phyloP scores from a whole-genome alignment of 768 basidiomycete genomes.

The Amyloporia xantha region DNA sequence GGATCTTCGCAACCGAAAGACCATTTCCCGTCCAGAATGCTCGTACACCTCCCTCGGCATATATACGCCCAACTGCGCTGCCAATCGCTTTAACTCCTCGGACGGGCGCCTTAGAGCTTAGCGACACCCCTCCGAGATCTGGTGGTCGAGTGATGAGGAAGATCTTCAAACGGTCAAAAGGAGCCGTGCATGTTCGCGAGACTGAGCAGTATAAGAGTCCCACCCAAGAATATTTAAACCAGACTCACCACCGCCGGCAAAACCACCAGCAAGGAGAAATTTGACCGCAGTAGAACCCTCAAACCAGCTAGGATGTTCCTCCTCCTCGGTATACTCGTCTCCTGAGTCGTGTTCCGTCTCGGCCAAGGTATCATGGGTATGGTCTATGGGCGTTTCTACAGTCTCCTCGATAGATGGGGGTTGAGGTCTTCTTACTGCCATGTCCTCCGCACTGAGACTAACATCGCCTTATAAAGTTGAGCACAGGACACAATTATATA shows the following conservation, averaged over 20 bases:
- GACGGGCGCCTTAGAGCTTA: conserved; percentile 38
- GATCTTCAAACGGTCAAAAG: conserved; percentile 94
- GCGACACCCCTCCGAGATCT: conserved; percentile 53
- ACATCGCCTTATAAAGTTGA: conserved; percentile 61
- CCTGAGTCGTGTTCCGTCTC: conserved; percentile 33
- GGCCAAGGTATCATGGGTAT: conserved; percentile 13
- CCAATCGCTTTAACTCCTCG: conserved; percentile 58
- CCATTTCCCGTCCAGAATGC: conserved; percentile 99
- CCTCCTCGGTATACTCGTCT: conserved; percentile 33
- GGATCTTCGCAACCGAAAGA: conserved; percentile 90
- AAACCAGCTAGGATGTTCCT: conserved; percentile 49
- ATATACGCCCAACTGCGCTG: conserved; percentile 73
- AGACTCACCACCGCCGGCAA: conserved; percentile 86
- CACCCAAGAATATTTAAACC: neutral
- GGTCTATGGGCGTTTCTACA: conserved; percentile 16
- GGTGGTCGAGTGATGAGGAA: conserved; percentile 89
- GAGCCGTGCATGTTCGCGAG: conserved; percentile 93
- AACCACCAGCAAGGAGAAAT: conserved; percentile 89
- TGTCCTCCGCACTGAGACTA: conserved; percentile 71
- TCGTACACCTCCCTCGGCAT: conserved; percentile 80
- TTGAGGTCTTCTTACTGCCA: conserved; percentile 27
- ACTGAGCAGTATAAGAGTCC: conserved; percentile 41
- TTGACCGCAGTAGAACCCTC: conserved; percentile 72
- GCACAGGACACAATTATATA: too few relatives aligned
- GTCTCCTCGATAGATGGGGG: neutral